Evolutionary conservation across 1,284 basidiomycete genomes (phyloP), one percentile per base, ranked within the genome.

Genomic region (Peniophora sp.): DNA sequence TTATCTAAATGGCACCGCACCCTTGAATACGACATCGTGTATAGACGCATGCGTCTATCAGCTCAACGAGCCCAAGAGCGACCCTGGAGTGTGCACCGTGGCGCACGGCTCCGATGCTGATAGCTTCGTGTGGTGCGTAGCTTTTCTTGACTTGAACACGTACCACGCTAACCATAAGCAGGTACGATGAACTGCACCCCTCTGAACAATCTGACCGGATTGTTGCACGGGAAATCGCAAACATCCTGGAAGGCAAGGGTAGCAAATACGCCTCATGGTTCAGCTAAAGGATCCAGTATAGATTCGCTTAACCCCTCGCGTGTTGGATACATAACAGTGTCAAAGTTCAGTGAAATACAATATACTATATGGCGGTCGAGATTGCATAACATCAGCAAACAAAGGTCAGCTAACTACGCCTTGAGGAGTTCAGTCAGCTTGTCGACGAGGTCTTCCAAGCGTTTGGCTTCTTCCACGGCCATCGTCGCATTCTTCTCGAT

Each of bases 401-500:
- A 32, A 32, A 32, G 27, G n/a, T n/a, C 27, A 32, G 27, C 27
- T 12, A 12, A 32, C 55, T 36, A 58, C 42, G 51, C 53, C 36
- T 41, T 43, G 24, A 58, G 45, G 20, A 46, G 39, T 17, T 37
- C 48, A 10, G 48, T 47, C 2, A 58, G 51, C 50, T 47, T 52
- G 17, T 74, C 68, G 35, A 93, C 65, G 54, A 88, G 69, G 18
- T 64, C 62, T 2, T 73, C 68, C 52, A 93, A 68, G 51, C 88
- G 79, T 17, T 69, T 66, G n/a, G 79, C 77, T 64, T 93, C 90
- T 54, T 75, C 64, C 56, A 80, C 68, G 2, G 84, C 85, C 48
- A 83, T 65, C 11, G 74, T 78, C 17, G 65, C 59, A 58, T 87
- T 81, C 60, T 81, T 74, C 52, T 92, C 88, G 49, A 83, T 75